These are phyloP conservation scores for Saitoella complicata DNA, from an alignment of 805 yeast genomes.

Conservation along the genomic window DNA sequence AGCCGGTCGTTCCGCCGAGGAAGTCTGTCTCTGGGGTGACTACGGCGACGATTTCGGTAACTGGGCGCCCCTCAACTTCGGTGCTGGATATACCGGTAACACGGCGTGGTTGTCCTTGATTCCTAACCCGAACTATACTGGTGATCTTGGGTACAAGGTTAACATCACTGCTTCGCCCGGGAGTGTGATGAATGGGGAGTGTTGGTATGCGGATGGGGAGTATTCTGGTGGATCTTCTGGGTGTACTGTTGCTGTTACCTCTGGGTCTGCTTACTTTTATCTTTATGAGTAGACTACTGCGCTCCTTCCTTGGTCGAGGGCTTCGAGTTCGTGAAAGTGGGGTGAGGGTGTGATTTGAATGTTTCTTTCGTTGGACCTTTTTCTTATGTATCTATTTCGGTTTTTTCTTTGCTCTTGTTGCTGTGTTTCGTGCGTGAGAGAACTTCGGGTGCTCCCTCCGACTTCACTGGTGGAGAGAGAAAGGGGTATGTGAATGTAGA, in stretches of 20 bases:
- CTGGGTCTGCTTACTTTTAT: conserved; percentile 73
- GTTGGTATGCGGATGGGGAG: conserved; percentile 63
- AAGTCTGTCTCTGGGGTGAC: conserved; percentile 91
- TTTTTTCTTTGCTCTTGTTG: too few species aligned
- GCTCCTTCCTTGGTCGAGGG: too few species aligned
- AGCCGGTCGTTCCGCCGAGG: conserved; percentile 79
- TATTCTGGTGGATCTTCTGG: conserved; percentile 52
- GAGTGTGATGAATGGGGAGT: conserved; percentile 49
- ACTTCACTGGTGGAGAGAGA: too few species aligned
- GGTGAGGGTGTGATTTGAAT: too few species aligned
- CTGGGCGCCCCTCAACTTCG: conserved; percentile 95
- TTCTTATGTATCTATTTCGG: conserved; percentile 5
- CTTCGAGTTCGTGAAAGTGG: too few species aligned
- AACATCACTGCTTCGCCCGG: conserved; percentile 62
- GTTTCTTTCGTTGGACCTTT: too few species aligned
- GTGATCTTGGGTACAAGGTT: conserved; percentile 55
- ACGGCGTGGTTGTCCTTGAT: conserved; percentile 60
- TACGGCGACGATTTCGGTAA: conserved; percentile 72
- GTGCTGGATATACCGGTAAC: conserved; percentile 70
- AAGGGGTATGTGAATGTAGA: too few species aligned
- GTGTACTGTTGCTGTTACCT: conserved; percentile 81
- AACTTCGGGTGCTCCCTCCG: too few species aligned
- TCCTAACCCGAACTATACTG: conserved; percentile 53
- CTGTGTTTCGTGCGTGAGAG: too few species aligned
- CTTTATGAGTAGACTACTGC: conserved; percentile 34